Evolutionary conservation across 192 early-diverging fungal genomes (phyloP).

Genomic region (Podila verticillata): DNA sequence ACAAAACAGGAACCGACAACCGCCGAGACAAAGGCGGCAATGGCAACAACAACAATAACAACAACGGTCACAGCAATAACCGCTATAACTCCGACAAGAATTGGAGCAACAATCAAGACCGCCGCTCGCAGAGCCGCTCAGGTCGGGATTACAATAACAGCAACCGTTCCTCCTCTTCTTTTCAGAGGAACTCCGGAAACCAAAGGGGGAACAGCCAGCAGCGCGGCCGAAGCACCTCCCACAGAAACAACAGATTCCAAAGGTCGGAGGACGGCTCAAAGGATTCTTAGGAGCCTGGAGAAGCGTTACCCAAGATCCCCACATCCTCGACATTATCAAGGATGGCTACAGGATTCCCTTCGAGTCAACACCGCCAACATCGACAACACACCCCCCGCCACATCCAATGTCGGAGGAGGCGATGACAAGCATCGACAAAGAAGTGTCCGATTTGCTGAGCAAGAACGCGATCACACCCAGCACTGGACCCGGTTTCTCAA

Average conservation of each 20-base stretch:
- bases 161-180: constrained; percentile 14
- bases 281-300: constrained; percentile 19
- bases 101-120: constrained; percentile 4
- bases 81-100: background rate
- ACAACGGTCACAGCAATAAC: background rate
- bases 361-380: constrained; percentile 7
- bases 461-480: constrained; percentile 35
- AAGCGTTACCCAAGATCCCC: constrained; percentile 9
- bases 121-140: background rate
- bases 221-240: constrained; percentile 1
- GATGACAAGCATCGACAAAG: constrained; percentile 12
- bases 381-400: background rate
- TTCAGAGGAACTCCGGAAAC: background rate
- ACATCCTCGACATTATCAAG: constrained; percentile 15
- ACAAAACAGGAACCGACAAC: background rate
- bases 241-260: background rate
- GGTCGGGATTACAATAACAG: background rate
- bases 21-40: background rate
- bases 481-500: constrained; percentile 33
- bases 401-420: constrained; percentile 13
- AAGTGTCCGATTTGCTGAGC: constrained; percentile 25
- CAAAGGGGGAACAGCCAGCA: constrained; percentile 20
- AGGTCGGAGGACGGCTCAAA: constrained; percentile 27
- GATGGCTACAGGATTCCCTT: constrained; percentile 31
- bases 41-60: background rate